phyloP scores from a whole-genome alignment of 2,329 filamentous ascomycete species.

The Grosmannia clavigera region DNA sequence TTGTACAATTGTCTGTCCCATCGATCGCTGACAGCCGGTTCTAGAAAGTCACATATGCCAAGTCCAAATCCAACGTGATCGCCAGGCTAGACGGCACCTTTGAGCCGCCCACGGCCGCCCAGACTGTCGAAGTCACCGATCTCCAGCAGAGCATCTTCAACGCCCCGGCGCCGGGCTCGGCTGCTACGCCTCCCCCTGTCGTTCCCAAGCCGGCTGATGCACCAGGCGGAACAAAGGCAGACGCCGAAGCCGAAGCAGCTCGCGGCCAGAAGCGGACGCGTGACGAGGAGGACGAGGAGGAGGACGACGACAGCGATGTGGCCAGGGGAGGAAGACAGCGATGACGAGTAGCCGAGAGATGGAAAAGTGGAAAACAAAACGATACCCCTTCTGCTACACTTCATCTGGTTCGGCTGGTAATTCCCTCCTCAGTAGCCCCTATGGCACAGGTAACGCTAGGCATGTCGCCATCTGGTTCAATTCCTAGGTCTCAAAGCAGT shows the following conservation, averaged over 20 bases:
- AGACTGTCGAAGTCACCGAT: slow-evolving; percentile 54
- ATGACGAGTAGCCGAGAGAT: slow-evolving; percentile 45
- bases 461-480: neutral
- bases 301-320: slow-evolving; percentile 47
- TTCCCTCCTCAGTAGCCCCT: neutral
- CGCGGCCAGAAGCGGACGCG: slow-evolving; percentile 59
- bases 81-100: slow-evolving; percentile 89
- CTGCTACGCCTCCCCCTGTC: slow-evolving; percentile 27
- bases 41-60: slow-evolving; percentile 84
- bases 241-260: neutral
- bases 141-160: slow-evolving; percentile 73
- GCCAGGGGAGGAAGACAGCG: slow-evolving; percentile 59
- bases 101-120: slow-evolving; percentile 47
- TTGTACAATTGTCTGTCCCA: neutral
- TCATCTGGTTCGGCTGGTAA: neutral
- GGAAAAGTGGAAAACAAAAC: neutral
- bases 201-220: neutral
- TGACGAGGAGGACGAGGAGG: slow-evolving; percentile 55
- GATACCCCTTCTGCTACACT: neutral
- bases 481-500: neutral
- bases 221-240: neutral
- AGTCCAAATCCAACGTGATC: slow-evolving; percentile 76
- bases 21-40: neutral
- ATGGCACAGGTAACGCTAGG: neutral
- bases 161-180: slow-evolving; percentile 42